phyloP scores from a whole-genome alignment of 1,284 basidiomycete genomes.

The Trichosporon faecale region DNA sequence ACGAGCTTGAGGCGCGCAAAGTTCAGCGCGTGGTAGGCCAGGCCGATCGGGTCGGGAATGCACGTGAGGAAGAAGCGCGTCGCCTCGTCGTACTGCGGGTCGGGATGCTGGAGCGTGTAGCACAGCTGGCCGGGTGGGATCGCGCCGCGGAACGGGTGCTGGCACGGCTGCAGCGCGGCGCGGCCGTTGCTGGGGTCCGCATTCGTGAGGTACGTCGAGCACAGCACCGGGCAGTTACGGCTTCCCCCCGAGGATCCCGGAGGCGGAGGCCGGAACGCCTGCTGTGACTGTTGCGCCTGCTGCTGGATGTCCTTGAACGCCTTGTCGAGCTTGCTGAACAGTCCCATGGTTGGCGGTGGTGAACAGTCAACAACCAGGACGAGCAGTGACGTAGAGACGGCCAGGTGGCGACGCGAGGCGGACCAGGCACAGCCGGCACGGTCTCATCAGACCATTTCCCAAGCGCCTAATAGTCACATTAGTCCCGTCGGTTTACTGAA shows the following conservation, averaged over 20 bases:
- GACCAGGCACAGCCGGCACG: neutral
- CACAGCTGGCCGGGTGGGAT: slow-evolving; percentile 10
- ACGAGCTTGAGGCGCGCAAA: slow-evolving; percentile 24
- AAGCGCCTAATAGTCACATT: neutral
- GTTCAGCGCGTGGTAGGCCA: slow-evolving; percentile 30
- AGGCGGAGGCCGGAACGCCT: neutral
- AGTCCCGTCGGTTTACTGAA: neutral
- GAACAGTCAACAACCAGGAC: neutral
- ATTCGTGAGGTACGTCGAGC: neutral
- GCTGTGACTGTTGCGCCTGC: neutral
- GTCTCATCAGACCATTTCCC: too few relatives aligned
- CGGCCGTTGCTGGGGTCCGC: neutral
- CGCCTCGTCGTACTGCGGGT: slow-evolving; percentile 15
- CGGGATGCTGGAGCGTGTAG: slow-evolving; percentile 14
- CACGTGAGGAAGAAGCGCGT: slow-evolving; percentile 36
- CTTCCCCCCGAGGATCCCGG: neutral
- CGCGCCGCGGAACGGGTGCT: slow-evolving; percentile 7
- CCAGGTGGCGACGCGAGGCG: neutral
- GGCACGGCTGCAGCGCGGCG: slow-evolving; percentile 10
- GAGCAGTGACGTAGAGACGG: neutral
- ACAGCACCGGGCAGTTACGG: neutral
- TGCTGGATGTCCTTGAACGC: slow-evolving; percentile 4
- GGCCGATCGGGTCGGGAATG: slow-evolving; percentile 37
- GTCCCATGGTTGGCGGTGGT: neutral
- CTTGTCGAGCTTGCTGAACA: slow-evolving; percentile 10